Evolutionary conservation across 805 yeast genomes (phyloP), one percentile per base, ranked within the genome.

Genomic region (Torulaspora gathmanii): DNA sequence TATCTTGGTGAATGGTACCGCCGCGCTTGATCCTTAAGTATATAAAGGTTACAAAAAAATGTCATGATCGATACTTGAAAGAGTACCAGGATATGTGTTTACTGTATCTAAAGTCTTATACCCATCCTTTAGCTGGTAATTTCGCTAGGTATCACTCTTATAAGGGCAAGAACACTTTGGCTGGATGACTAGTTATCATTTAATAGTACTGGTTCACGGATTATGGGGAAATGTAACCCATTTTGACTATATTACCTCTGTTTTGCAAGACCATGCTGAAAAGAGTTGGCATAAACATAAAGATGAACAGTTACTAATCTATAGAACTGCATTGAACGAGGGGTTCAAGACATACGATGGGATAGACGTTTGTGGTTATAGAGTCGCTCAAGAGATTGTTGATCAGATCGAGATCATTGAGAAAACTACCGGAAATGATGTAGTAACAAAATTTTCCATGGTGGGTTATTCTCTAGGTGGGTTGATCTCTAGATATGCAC

Each of bases 401-500:
- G 53, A 49, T 1, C 71, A 71, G 54, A 66, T 78, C 15, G 51
- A 54, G 27, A 30, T 17, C 26, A 20, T 50, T 50, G 52, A 63
- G 44, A 38, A 49, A 9, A 25, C 42, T n/a, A 10, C 35, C 7
- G 53, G 40, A 15, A 30, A 37, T 4, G 56, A 60, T 11, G 53
- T 48, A 12, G 86, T 87, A 9, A 70, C 72, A n/a, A 76, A 80
- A 54, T 71, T 89, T 45, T 83, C 95, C 27, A 69, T 89, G 22
- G 75, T 83, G 2, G 95, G 96, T 1, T 89, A 87, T 62, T 85
- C 95, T 0, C 67, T 89, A 37, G 96, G 96, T 5, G 96, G 96
- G 0, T 68, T 89, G 39, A 80, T 89, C 43, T 72, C 86, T 1
- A 69, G 96, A 34, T 87, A 84, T 60, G 83, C 88, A 16, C 70